A percentile compares a stretch with the other conserved stretches of the same genome.
Evolutionary conservation across 2,329 filamentous ascomycete species (phyloP).

Genomic region (Trichoderma brevicompactum): DNA sequence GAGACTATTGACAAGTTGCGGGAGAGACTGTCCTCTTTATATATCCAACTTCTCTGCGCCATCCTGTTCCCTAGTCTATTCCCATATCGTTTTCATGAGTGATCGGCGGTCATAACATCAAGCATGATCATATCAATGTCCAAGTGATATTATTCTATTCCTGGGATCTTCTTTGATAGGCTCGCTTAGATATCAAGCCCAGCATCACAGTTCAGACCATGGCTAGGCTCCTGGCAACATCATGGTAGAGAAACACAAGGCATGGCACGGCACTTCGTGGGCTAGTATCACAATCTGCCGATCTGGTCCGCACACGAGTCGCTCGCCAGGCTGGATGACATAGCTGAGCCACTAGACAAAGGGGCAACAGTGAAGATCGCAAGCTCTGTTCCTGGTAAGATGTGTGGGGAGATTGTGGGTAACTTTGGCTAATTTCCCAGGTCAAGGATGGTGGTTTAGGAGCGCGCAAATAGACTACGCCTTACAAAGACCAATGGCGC

Average conservation of each 20-base stretch:
- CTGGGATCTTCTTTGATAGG: conserved; percentile 6
- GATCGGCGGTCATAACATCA: conserved; percentile 20
- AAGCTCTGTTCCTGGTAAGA: conserved; percentile 1
- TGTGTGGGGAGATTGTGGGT: conserved; percentile 7
- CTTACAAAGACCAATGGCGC: background rate
- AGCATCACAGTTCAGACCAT: background rate
- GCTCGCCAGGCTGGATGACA: conserved; percentile 6
- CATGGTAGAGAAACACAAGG: background rate
- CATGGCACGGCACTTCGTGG: background rate
- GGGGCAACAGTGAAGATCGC: conserved; percentile 20
- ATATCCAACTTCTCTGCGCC: background rate
- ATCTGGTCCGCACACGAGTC: conserved; percentile 20
- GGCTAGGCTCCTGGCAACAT: background rate
- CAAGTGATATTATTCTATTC: background rate
- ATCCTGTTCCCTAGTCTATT: background rate
- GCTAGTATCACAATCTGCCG: conserved; percentile 18
- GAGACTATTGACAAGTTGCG: conserved; percentile 3
- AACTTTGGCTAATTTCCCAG: conserved; percentile 8
- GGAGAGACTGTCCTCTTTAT: conserved; percentile 21
- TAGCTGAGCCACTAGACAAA: background rate
- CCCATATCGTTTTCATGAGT: background rate
- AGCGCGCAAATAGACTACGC: background rate
- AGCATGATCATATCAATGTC: background rate
- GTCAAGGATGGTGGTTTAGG: background rate
- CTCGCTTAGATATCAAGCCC: conserved; percentile 15